phyloP scores from a whole-genome alignment of 768 basidiomycete genomes.

The Trametes villosa region DNA sequence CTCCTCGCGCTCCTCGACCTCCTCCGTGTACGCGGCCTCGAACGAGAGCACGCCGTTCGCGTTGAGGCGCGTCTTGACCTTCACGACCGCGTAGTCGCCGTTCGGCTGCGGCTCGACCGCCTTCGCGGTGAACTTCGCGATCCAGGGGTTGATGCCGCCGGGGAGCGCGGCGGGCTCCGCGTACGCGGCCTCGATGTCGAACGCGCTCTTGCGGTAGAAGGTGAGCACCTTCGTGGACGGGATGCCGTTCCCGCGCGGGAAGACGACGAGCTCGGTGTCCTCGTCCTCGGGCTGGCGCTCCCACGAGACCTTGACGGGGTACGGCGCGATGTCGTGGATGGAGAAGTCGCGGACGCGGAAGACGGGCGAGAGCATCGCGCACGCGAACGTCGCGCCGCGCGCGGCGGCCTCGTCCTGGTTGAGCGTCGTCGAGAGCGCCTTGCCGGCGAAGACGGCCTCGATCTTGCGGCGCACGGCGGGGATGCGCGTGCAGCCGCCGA shows the following conservation, averaged over 20 bases:
- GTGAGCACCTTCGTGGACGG: conserved; percentile 96
- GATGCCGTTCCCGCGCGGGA: conserved; percentile 81
- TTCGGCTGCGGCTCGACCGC: conserved; percentile 67
- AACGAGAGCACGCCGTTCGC: conserved; percentile 3
- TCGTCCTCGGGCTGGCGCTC: conserved; percentile 75
- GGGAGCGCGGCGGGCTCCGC: conserved; percentile 74
- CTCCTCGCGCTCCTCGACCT: conserved; percentile 74
- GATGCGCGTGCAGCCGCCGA: conserved; percentile 92
- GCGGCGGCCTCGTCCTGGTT: conserved; percentile 99
- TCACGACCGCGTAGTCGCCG: conserved; percentile 81
- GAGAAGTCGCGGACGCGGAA: conserved; percentile 98
- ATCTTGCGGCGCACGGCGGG: conserved; percentile 91
- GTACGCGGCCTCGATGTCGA: conserved; percentile 88
- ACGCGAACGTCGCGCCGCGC: conserved; percentile 95
- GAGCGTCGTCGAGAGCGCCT: conserved; percentile 86
- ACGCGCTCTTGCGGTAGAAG: conserved; percentile 88
- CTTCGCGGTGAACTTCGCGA: conserved; percentile 83
- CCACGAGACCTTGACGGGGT: conserved; percentile 93
- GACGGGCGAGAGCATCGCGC: conserved; percentile 95
- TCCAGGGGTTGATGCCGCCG: conserved; percentile 81
- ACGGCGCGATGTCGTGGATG: conserved; percentile 82
- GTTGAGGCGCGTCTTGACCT: conserved; percentile 55
- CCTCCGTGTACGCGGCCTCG: conserved; percentile 8
- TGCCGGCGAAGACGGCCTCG: conserved; percentile 79
- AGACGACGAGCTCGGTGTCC: conserved; percentile 90